A percentile compares a stretch with the other conserved stretches of the same genome.
These are phyloP conservation scores for Cordyceps javanica DNA, from an alignment of 2,329 filamentous ascomycete species.

Conservation along the genomic window DNA sequence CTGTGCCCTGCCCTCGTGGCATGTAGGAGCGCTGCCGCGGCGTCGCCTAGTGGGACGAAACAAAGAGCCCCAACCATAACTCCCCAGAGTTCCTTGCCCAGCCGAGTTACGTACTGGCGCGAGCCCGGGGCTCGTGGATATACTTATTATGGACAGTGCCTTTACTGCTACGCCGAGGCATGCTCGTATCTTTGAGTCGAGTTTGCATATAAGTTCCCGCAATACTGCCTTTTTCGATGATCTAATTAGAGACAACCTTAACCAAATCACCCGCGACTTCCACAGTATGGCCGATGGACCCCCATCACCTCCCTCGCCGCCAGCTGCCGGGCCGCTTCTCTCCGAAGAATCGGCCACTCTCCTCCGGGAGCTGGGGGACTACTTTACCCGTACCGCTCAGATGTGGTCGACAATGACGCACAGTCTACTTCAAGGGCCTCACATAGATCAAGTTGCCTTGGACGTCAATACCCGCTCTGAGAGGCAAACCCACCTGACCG, in stretches of 20 bases:
- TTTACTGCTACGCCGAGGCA: conserved; percentile 5
- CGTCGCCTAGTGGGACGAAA: conserved; percentile 2
- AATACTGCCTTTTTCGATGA: not conserved
- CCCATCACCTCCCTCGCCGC: conserved; percentile 12
- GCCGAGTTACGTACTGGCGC: not conserved
- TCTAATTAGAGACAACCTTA: conserved; percentile 7
- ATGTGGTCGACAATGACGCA: conserved; percentile 29
- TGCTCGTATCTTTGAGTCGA: conserved; percentile 11
- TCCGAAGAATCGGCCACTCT: conserved; percentile 21
- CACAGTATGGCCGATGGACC: conserved; percentile 5
- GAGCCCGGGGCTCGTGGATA: not conserved
- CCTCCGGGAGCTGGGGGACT: conserved; percentile 30
- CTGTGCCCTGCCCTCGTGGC: not conserved
- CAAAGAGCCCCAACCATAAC: not conserved
- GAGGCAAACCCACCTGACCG: conserved; percentile 21
- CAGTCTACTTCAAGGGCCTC: conserved; percentile 26
- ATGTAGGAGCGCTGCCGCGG: not conserved
- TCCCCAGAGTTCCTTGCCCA: not conserved
- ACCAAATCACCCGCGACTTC: not conserved
- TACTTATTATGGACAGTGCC: conserved; percentile 6
- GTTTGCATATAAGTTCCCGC: not conserved
- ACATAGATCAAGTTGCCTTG: conserved; percentile 24
- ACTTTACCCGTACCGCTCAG: conserved; percentile 27
- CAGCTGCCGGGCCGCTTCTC: conserved; percentile 8
- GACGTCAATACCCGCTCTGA: conserved; percentile 24